phyloP scores from a whole-genome alignment of 257 asterid species.

The Nicotiana sylvestris region DNA sequence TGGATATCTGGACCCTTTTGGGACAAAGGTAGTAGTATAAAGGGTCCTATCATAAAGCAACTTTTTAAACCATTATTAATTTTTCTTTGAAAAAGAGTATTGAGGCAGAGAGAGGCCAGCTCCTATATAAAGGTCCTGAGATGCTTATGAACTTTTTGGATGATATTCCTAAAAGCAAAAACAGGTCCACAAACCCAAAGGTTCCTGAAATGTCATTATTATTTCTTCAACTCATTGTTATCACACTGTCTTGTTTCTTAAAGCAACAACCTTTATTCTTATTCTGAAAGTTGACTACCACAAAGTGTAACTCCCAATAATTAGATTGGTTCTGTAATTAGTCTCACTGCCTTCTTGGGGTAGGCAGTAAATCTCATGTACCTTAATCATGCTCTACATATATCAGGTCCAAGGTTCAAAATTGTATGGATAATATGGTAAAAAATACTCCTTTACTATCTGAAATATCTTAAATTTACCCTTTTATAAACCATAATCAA shows the following conservation, averaged over 20 bases:
- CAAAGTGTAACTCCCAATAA: background rate
- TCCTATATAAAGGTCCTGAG: background rate
- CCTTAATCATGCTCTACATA: background rate
- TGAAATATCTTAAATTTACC: no score
- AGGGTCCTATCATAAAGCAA: background rate
- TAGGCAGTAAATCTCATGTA: background rate
- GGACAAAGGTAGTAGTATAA: background rate
- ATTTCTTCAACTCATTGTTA: background rate
- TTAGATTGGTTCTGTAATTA: background rate
- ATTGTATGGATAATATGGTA: no score
- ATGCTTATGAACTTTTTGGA: constrained; percentile 1
- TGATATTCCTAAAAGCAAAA: background rate
- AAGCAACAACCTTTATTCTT: constrained; percentile 5
- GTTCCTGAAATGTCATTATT: background rate
- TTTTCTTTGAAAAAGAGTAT: background rate
- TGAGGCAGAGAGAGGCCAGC: background rate
- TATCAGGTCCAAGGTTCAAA: background rate
- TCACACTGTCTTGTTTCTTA: background rate
- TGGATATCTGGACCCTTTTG: background rate
- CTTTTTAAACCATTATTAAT: background rate
- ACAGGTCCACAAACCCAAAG: background rate
- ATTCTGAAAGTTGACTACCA: background rate
- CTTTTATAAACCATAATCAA: no score
- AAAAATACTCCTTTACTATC: no score
- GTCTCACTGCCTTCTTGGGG: background rate